Evolutionary conservation across 805 yeast species (phyloP).

Genomic region (Candida easanensis): DNA sequence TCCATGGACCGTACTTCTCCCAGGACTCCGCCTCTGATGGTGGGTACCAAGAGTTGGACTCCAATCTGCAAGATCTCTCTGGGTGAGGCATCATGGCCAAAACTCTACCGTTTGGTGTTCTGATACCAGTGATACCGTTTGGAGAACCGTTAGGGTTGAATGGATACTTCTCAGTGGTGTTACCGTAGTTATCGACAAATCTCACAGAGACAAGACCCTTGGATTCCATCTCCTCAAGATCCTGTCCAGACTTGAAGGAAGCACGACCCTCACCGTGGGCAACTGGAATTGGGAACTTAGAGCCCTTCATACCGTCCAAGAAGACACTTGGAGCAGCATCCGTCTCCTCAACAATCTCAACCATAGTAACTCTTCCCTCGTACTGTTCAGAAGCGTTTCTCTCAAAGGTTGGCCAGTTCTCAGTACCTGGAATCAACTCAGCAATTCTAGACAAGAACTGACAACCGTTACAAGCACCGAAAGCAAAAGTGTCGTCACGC

Average conservation of each 20-base stretch:
- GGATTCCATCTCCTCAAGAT: slow-evolving; percentile 46
- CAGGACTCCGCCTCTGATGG: slow-evolving; percentile 53
- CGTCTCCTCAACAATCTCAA: slow-evolving; percentile 64
- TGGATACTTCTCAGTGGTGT: slow-evolving; percentile 79
- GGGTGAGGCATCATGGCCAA: slow-evolving; percentile 99
- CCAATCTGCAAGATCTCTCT: slow-evolving; percentile 86
- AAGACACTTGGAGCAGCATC: slow-evolving; percentile 56
- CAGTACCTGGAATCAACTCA: slow-evolving; percentile 87
- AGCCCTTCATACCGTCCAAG: slow-evolving; percentile 89
- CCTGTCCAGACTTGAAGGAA: slow-evolving; percentile 48
- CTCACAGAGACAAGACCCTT: slow-evolving; percentile 63
- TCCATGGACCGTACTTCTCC: slow-evolving; percentile 94
- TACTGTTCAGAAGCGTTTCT: slow-evolving; percentile 90
- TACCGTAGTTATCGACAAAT: slow-evolving; percentile 90
- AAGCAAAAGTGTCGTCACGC: slow-evolving; percentile 89
- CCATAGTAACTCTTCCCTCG: slow-evolving; percentile 91
- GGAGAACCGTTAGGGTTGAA: slow-evolving; percentile 97
- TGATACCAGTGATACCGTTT: slow-evolving; percentile 87
- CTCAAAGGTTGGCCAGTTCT: slow-evolving; percentile 94
- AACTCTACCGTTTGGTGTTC: slow-evolving; percentile 89
- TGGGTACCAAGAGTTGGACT: slow-evolving; percentile 91
- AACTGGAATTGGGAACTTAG: slow-evolving; percentile 91
- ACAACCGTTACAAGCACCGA: slow-evolving; percentile 99
- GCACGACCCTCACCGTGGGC: slow-evolving; percentile 99
- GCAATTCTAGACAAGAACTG: slow-evolving; percentile 89